Evolutionary conservation across 139 green algal species (phyloP), one percentile per base, ranked within the genome.

Genomic region (Chlamydomonas incerta): DNA sequence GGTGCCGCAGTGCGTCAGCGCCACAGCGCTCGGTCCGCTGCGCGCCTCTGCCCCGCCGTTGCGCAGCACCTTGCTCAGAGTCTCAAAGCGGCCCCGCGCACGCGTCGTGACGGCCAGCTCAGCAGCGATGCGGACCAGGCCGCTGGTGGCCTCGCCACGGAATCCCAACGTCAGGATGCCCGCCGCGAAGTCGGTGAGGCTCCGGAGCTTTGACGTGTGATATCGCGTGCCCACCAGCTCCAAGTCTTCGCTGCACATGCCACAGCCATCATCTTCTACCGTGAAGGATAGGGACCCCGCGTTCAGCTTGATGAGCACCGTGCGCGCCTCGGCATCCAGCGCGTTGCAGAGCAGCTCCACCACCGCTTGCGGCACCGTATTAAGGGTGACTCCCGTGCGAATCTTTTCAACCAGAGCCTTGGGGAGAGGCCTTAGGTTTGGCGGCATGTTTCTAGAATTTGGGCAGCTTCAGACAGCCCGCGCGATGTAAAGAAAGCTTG

Each of bases 31-130:
- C 14, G 80, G 80, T 6, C 47, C 65, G 6, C 58, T 18, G 14
- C 28, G 47, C 18, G 55, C n/a, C 0, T 67, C 62, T 1, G 23
- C n/a, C 31, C 79, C 66, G 23, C 47, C 47, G 6, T 0, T 13
- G 17, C 47, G 65, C 3, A 37, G 31, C 9, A n/a, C 2, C 29
- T 86, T 86, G 26, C 1, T 63, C 21, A 86, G 26, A 21, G 93
- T 96, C 81, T 96, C 92, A 68, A 96, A 96, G 31, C 71, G 82
- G 18, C 93, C 93, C 9, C 8, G 28, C 5, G 86, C 77, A 1
- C 89, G 73, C 3, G 89, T 92, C 6, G 72, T 83, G 15, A 96
- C 69, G 15, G 89, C 57, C 31, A 96, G 74, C n/a, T 86, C 63
- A 0, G 87, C 81, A 0, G 74, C 47, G 0, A 71, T 21, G 4